phyloP scores from a whole-genome alignment of 345 rosid genomes.

The Gossypium mustelinum region DNA sequence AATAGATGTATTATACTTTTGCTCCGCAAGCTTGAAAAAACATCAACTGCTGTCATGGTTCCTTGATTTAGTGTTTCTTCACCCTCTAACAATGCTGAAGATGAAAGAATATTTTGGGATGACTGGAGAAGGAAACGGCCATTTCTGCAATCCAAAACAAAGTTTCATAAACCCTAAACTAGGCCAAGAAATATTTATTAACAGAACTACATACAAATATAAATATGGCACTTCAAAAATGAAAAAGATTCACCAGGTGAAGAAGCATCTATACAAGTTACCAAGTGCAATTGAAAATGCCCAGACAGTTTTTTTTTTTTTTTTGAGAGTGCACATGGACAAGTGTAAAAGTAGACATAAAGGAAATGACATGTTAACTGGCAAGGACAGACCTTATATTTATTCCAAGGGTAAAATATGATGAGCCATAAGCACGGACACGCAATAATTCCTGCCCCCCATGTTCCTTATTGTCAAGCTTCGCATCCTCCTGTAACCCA shows the following conservation, averaged over 20 bases:
- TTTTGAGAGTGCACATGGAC: not conserved
- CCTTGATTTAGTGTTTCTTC: constrained; percentile 97
- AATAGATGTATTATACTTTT: constrained; percentile 82
- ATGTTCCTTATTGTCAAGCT: constrained; percentile 34
- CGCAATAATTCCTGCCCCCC: constrained; percentile 69
- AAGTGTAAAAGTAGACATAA: not conserved
- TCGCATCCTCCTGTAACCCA: constrained; percentile 49
- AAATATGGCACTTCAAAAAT: not conserved
- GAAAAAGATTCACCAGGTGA: not conserved
- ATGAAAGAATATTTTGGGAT: constrained; percentile 58
- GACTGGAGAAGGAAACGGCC: constrained; percentile 81
- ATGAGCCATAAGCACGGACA: constrained; percentile 90
- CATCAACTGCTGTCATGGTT: constrained; percentile 67
- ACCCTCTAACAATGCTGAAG: constrained; percentile 55
- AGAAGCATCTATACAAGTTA: not conserved
- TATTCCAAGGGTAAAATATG: constrained; percentile 82
- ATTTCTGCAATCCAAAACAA: constrained; percentile 52
- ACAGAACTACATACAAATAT: not conserved
- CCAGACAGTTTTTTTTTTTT: not conserved
- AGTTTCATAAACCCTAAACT: constrained; percentile 14
- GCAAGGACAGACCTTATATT: constrained; percentile 64
- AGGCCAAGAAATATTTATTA: constrained; percentile 5
- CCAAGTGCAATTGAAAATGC: not conserved
- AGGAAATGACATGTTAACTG: not conserved
- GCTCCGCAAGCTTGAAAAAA: constrained; percentile 76